These are phyloP conservation scores for Tuber brumale DNA, from an alignment of 495 filamentous ascomycete genomes.

Conservation along the genomic window DNA sequence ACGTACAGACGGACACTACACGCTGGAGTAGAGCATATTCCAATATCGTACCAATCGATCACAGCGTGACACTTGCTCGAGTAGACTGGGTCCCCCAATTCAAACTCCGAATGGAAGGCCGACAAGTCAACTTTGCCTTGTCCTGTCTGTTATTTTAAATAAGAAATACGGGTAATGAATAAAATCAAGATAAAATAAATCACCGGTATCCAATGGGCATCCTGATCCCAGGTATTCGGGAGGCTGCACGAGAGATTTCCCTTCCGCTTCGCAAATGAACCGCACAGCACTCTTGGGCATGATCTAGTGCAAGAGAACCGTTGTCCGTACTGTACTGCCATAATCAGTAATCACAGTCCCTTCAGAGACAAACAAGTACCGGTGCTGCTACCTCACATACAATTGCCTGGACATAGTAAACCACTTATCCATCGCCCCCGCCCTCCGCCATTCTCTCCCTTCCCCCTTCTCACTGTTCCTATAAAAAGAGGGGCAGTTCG, in stretches of 20 bases:
- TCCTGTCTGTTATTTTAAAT: not conserved
- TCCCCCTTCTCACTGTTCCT: not conserved
- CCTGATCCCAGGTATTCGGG: not conserved
- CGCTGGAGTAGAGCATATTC: not conserved
- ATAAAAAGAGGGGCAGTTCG: slow-evolving; percentile 2
- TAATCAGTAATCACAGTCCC: slow-evolving; percentile 4
- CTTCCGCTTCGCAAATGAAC: slow-evolving; percentile 4
- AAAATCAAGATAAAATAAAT: not conserved
- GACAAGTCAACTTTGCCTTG: slow-evolving; percentile 20
- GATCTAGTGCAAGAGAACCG: not conserved
- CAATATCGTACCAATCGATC: slow-evolving; percentile 1
- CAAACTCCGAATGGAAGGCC: slow-evolving; percentile 23
- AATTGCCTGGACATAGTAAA: not conserved
- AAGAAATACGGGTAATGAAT: not conserved
- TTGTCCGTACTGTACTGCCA: not conserved
- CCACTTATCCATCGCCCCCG: not conserved
- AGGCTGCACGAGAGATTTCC: not conserved
- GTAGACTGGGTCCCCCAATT: not conserved
- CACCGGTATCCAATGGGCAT: not conserved
- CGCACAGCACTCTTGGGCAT: not conserved
- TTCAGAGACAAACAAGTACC: slow-evolving; percentile 1
- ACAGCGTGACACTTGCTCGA: not conserved
- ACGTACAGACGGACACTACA: not conserved
- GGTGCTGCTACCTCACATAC: not conserved
- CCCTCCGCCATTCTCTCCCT: not conserved